These are phyloP conservation scores for Suhomyces maxii DNA, from an alignment of 1,139 yeast genomes.

Conservation along the genomic window DNA sequence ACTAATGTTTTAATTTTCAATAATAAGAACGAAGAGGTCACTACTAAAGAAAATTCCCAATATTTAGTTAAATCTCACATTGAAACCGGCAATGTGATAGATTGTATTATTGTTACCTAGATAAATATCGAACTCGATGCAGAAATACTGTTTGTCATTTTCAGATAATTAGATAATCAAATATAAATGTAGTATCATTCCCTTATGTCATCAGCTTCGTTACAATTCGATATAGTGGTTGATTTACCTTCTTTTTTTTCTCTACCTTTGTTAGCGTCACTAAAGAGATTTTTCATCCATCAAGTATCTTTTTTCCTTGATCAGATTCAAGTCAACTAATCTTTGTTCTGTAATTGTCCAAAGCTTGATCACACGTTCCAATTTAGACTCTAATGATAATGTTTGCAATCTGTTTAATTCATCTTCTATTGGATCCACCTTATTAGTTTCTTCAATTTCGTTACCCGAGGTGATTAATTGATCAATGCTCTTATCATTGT, in stretches of 20 bases:
- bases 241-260: too few relatives aligned
- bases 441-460: slow-evolving; percentile 12
- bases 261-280: neutral
- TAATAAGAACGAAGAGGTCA: slow-evolving; percentile 28
- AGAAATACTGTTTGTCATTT: too few relatives aligned
- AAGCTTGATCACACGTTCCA: slow-evolving; percentile 56
- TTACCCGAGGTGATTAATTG: slow-evolving; percentile 6
- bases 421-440: slow-evolving; percentile 27
- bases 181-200: too few relatives aligned
- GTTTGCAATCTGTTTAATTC: slow-evolving; percentile 26
- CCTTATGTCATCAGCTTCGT: too few relatives aligned
- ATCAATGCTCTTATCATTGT: slow-evolving; percentile 11
- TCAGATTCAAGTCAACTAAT: slow-evolving; percentile 39
- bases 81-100: slow-evolving; percentile 65
- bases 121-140: too few relatives aligned
- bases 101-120: slow-evolving; percentile 39
- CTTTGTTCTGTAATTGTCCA: slow-evolving; percentile 64
- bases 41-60: slow-evolving; percentile 34
- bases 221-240: too few relatives aligned
- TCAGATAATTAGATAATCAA: too few relatives aligned
- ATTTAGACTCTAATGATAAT: slow-evolving; percentile 43
- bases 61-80: slow-evolving; percentile 62
- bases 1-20: slow-evolving; percentile 32
- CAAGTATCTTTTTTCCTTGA: slow-evolving; percentile 28
- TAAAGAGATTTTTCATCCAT: slow-evolving; percentile 17